Conservation (phyloP, 2,329 filamentous ascomycete genomes). For the Fusarium anthophilum region DNA sequence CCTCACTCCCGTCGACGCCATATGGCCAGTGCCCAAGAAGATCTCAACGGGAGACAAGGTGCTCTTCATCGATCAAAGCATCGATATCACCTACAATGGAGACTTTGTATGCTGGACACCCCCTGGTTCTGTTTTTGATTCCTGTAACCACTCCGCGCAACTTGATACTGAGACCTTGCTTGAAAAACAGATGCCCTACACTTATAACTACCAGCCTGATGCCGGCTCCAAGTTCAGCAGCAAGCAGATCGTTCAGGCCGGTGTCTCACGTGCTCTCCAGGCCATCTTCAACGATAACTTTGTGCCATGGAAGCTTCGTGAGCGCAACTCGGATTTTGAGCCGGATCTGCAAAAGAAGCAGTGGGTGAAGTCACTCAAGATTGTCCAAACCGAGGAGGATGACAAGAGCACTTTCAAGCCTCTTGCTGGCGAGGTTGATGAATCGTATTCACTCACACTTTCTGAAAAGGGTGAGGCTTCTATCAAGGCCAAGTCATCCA, state of each 20-base stretch:
- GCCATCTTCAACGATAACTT: conserved; percentile 75
- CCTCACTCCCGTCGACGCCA: conserved; percentile 56
- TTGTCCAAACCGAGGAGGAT: conserved; percentile 65
- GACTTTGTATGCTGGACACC: conserved; percentile 61
- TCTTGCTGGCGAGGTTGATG: conserved; percentile 71
- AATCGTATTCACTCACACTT: conserved; percentile 77
- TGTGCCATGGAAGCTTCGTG: conserved; percentile 81
- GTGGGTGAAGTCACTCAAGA: conserved; percentile 67
- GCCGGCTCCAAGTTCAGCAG: conserved; percentile 55
- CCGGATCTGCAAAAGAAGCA: conserved; percentile 59
- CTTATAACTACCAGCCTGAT: conserved; percentile 54
- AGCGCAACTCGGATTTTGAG: conserved; percentile 71
- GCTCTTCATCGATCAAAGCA: conserved; percentile 62
- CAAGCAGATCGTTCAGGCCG: conserved; percentile 64
- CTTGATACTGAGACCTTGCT: conserved; percentile 47
- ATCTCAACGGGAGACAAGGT: conserved; percentile 61
- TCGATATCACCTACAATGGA: conserved; percentile 68
- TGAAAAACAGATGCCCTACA: conserved; percentile 58
- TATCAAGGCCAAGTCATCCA: conserved; percentile 72
- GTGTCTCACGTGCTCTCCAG: conserved; percentile 66
- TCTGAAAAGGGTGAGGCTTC: conserved; percentile 65
- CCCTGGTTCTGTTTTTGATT: conserved; percentile 39
- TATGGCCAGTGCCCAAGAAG: conserved; percentile 66
- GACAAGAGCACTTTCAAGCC: conserved; percentile 69
- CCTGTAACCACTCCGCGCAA: conserved; percentile 24